Base-by-base conservation (phyloP, 140 eudicot species). In the Cichorium intybus region DNA sequence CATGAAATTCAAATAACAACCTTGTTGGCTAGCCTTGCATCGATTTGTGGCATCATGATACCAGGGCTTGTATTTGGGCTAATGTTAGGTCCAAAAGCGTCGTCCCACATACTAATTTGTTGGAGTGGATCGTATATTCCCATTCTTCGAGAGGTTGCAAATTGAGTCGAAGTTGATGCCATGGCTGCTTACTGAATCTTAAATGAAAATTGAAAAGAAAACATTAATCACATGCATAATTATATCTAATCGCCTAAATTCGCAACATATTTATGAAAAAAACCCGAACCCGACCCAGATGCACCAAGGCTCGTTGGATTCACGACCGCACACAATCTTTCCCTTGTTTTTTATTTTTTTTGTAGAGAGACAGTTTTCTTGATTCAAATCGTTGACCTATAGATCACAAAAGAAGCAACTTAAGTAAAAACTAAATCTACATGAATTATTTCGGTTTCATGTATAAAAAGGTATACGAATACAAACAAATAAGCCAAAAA, bases 41-140 rank as follows among this genome's bases (percentile, higher is more conserved):
- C 87, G 4, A 71, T 60, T 34, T 78, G 81, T 8, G 77, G 43
- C 20, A 79, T 72, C 17, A 77, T 27, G 9, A 83, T 69, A 15
- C 48, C 64, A 53, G 39, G 68, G 71, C 43, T 80, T 7, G 73
- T 43, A 46, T 70, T 77, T 4, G 90, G 86, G 68, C 71, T 63
- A 21, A 77, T 56, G 11, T 74, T 74, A 21, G 81, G 79, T 65
- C 75, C 83, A 27, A 86, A 79, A 0, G 81, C 62, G 18, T 83
- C 95, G 2, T 88, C 95, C 99, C 96, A 88, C 82, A 84, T 81
- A 86, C 92, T 81, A 24, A 85, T 67, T 27, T 85, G 93, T 65
- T 81, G 90, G 16, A 84, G 77, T 14, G 97, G 87, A 65, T 92
- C 96, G 46, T 83, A 84, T 71, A 92, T 64, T 39, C 91, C 96